Conservation (phyloP, 192 early-diverging fungal genomes). For the Gonapodya sp. region DNA sequence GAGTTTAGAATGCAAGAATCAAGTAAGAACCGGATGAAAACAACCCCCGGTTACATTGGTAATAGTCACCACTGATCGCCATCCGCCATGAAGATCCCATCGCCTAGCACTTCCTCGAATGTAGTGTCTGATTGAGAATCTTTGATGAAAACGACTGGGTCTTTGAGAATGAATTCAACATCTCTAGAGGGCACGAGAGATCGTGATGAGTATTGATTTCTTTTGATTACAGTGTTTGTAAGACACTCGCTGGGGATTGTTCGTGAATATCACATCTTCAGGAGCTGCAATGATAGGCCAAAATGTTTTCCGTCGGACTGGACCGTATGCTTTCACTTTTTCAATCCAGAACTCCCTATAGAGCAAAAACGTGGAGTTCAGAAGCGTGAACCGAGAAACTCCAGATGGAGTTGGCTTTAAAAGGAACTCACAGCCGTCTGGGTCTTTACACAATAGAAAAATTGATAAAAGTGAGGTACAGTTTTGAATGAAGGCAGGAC, state of each 20-base stretch:
- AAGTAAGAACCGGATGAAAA: not conserved
- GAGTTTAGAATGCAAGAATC: not conserved
- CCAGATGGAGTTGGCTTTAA: too few relatives aligned
- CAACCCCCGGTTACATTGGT: not conserved
- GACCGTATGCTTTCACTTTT: not conserved
- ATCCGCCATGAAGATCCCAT: conserved; percentile 6
- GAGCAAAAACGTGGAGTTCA: too few relatives aligned
- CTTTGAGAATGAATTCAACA: not conserved
- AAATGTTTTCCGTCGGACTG: not conserved
- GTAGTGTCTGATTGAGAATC: not conserved
- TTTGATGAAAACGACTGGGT: not conserved
- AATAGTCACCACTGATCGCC: not conserved
- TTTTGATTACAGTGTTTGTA: too few relatives aligned
- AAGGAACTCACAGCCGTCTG: not conserved
- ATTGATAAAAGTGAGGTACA: too few relatives aligned
- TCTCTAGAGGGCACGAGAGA: not conserved
- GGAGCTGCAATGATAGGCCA: not conserved
- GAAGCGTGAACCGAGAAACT: too few relatives aligned
- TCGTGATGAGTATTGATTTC: too few relatives aligned
- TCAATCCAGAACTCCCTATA: not conserved
- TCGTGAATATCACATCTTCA: not conserved
- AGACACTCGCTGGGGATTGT: not conserved
- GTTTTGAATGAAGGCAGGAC: too few relatives aligned
- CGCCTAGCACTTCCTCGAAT: conserved; percentile 3
- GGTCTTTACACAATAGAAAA: too few relatives aligned